Evolutionary conservation across 2,329 filamentous ascomycete species (phyloP).

Genomic region (Botryotinia narcissicola): DNA sequence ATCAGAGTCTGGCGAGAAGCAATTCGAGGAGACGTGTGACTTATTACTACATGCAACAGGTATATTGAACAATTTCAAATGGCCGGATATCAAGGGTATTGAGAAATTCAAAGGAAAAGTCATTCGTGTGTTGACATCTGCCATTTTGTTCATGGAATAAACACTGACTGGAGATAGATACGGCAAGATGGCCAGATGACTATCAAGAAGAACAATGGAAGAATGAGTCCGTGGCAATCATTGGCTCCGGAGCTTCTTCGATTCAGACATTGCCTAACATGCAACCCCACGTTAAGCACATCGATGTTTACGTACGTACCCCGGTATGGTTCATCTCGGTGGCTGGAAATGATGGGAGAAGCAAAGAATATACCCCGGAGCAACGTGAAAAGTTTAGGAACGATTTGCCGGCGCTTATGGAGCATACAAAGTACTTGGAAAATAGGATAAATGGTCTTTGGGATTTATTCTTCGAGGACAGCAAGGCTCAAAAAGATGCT

Average conservation of each 20-base stretch:
- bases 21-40: slow-evolving; percentile 32
- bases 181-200: slow-evolving; percentile 45
- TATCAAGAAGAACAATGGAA: slow-evolving; percentile 34
- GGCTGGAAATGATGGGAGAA: slow-evolving; percentile 46
- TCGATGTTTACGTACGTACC: slow-evolving; percentile 51
- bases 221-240: slow-evolving; percentile 40
- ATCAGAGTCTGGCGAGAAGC: slow-evolving; percentile 27
- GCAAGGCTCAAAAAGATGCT: slow-evolving; percentile 42
- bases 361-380: slow-evolving; percentile 45
- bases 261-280: slow-evolving; percentile 40
- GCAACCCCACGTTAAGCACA: slow-evolving; percentile 44
- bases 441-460: slow-evolving; percentile 48
- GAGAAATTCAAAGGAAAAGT: slow-evolving; percentile 46
- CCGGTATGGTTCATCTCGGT: slow-evolving; percentile 49
- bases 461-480: slow-evolving; percentile 46
- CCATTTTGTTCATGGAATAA: not conserved
- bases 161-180: slow-evolving; percentile 36
- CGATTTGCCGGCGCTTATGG: slow-evolving; percentile 38
- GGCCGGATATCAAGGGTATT: slow-evolving; percentile 49
- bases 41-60: slow-evolving; percentile 33
- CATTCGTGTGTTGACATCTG: slow-evolving; percentile 40
- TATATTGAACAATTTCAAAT: slow-evolving; percentile 40
- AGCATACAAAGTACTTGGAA: slow-evolving; percentile 31
- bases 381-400: slow-evolving; percentile 44
- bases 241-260: slow-evolving; percentile 43